Evolutionary conservation across 2,329 filamentous ascomycete species (phyloP).

Genomic region (Pezicula rhizophila): DNA sequence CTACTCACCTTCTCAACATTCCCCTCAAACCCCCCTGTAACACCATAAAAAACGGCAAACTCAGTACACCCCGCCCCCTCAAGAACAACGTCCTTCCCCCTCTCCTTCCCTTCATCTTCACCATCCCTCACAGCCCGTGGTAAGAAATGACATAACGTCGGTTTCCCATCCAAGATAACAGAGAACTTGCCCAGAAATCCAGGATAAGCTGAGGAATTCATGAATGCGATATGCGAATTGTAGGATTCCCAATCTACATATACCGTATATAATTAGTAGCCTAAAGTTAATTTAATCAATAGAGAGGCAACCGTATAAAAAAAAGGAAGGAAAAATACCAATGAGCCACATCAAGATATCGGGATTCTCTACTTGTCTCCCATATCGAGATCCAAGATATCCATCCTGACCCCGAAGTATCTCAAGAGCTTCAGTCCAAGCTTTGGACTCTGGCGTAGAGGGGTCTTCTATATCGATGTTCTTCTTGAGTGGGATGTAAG

Average conservation of each 20-base stretch:
- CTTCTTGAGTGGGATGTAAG: slow-evolving; percentile 27
- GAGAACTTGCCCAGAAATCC: slow-evolving; percentile 26
- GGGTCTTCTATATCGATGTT: slow-evolving; percentile 22
- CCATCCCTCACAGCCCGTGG: background rate
- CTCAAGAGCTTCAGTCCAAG: slow-evolving; percentile 26
- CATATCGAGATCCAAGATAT: slow-evolving; percentile 28
- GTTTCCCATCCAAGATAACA: background rate
- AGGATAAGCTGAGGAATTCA: slow-evolving; percentile 27
- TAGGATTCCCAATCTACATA: slow-evolving; percentile 34
- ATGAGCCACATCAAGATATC: slow-evolving; percentile 30
- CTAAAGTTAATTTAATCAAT: no score
- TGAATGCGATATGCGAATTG: slow-evolving; percentile 33
- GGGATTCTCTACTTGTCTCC: slow-evolving; percentile 31
- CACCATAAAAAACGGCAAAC: slow-evolving; percentile 1
- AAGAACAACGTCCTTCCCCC: background rate
- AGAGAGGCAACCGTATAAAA: background rate
- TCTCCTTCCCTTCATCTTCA: no score
- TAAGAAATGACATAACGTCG: slow-evolving; percentile 1
- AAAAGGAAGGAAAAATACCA: slow-evolving; percentile 25
- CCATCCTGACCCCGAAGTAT: slow-evolving; percentile 31
- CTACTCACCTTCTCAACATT: background rate
- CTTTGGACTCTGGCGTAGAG: slow-evolving; percentile 14
- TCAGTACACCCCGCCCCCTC: background rate
- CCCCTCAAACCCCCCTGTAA: background rate
- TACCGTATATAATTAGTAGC: no score